Base-by-base conservation (phyloP, 2,329 filamentous ascomycete genomes). In the Ascochyta clinopodiicola region DNA sequence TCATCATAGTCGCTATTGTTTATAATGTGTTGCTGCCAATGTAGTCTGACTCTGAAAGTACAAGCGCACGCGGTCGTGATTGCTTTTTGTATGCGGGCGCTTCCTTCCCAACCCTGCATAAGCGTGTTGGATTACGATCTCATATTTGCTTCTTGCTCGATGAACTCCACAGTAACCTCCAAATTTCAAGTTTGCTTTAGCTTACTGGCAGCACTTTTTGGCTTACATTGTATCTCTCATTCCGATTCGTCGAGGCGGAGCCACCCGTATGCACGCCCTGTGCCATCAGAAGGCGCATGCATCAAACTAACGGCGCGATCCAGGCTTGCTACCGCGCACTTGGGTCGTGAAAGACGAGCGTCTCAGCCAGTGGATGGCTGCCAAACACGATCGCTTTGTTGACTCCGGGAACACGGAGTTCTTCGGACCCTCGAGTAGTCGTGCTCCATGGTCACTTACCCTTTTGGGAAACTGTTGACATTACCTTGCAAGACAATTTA, bases 61-160 rank as follows among this genome's bases (percentile, higher is more conserved):
- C 42, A 37, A 8, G n/a, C 21, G 38, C 36, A 32, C 27, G 37
- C 17, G 29, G 32, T 19, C 19, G 32, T 42, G 8, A 17, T 56
- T 56, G 46, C 52, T 56, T 56, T 56, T 56, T 36, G 7, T 21
- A 44, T 56, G 47, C 37, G 42, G 46, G 43, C 43, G 42, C 52
- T 45, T 50, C 32, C 42, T 37, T 35, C 42, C 42, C 17, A 39
- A 29, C 36, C 36, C 39, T 21, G 32, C n/a, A n/a, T 24, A 44
- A 36, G 44, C 27, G 39, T 34, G 6, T 42, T 19, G 45, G 27
- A 32, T 36, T 42, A 22, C 21, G 36, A 50, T 50, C 52, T 56
- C 31, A 21, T 35, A 42, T 21, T 46, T 56, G 52, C 36, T 50
- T 56, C 36, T 50, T 34, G 21, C 37, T 51, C 21, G 52, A 34